phyloP scores from a whole-genome alignment of 345 rosid genomes.

The Alliaria petiolata region DNA sequence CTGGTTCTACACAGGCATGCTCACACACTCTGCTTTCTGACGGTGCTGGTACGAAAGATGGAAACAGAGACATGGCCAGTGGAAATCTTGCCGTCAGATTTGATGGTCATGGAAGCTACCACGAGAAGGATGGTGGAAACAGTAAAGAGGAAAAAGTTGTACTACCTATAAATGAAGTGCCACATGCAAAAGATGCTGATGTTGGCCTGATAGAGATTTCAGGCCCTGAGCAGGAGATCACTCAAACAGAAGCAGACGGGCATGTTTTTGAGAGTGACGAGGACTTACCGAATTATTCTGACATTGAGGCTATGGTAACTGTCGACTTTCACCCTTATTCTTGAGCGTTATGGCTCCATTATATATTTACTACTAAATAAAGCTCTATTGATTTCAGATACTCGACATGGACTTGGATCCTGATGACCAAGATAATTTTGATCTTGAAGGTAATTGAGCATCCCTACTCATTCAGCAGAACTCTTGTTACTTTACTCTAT shows the following conservation, averaged over 20 bases:
- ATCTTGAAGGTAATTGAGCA: constrained; percentile 52
- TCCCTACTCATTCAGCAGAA: constrained; percentile 1
- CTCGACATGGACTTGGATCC: constrained; percentile 91
- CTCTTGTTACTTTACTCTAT: neutral
- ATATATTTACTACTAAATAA: neutral
- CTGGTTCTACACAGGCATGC: constrained; percentile 18
- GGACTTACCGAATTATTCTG: constrained; percentile 78
- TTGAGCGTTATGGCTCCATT: neutral
- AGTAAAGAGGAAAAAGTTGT: constrained; percentile 35
- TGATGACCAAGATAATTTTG: constrained; percentile 59
- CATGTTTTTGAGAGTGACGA: constrained; percentile 61
- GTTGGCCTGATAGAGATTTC: constrained; percentile 18
- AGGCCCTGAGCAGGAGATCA: constrained; percentile 14
- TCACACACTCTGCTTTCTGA: constrained; percentile 8
- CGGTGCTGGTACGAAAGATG: constrained; percentile 36
- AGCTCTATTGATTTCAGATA: constrained; percentile 41
- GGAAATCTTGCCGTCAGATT: constrained; percentile 37
- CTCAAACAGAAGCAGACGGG: constrained; percentile 40
- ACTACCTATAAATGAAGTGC: constrained; percentile 29
- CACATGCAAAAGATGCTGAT: constrained; percentile 36
- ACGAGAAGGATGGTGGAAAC: constrained; percentile 30
- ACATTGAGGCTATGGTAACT: constrained; percentile 91
- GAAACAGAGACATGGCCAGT: constrained; percentile 24
- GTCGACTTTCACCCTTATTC: neutral
- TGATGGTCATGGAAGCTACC: constrained; percentile 33